These are phyloP conservation scores for Penicillium angulare DNA, from an alignment of 495 filamentous ascomycete species.

Conservation along the genomic window DNA sequence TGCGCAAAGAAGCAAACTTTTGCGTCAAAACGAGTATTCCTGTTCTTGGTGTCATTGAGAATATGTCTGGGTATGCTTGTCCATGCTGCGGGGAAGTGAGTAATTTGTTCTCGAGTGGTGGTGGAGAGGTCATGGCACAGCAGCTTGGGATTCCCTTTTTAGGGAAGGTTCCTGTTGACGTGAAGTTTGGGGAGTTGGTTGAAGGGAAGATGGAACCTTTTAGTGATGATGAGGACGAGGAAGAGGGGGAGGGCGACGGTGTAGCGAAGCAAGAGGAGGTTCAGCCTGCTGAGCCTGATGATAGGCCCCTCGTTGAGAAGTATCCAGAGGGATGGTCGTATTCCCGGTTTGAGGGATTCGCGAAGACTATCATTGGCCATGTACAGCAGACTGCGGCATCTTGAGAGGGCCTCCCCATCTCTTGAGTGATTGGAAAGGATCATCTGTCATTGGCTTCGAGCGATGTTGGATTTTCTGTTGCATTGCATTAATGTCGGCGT, in stretches of 20 bases:
- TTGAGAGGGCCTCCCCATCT: too few relatives aligned
- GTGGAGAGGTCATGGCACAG: conserved; percentile 83
- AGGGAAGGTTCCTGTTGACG: conserved; percentile 86
- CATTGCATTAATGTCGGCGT: conserved; percentile 11
- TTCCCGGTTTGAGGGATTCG: conserved; percentile 69
- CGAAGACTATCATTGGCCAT: conserved; percentile 49
- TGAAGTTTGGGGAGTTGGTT: conserved; percentile 63
- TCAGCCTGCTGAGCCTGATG: conserved; percentile 42
- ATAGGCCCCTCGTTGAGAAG: conserved; percentile 66
- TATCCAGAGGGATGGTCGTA: conserved; percentile 76
- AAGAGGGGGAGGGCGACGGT: conserved; percentile 36
- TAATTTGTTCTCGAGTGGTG: conserved; percentile 86
- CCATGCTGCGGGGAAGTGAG: conserved; percentile 92
- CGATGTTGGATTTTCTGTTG: neutral
- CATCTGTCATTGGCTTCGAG: too few relatives aligned
- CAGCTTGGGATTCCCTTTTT: conserved; percentile 83
- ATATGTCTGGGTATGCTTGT: conserved; percentile 97
- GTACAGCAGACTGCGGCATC: conserved; percentile 29
- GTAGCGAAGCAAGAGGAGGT: conserved; percentile 47
- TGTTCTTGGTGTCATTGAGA: conserved; percentile 89
- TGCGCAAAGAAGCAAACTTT: conserved; percentile 95
- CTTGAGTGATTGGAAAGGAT: too few relatives aligned
- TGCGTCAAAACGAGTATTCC: conserved; percentile 81
- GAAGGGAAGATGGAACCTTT: conserved; percentile 53
- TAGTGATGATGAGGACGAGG: conserved; percentile 38